Base-by-base conservation (phyloP, 371 early-diverging fungal genomes). In the Phascolomyces articulosus region DNA sequence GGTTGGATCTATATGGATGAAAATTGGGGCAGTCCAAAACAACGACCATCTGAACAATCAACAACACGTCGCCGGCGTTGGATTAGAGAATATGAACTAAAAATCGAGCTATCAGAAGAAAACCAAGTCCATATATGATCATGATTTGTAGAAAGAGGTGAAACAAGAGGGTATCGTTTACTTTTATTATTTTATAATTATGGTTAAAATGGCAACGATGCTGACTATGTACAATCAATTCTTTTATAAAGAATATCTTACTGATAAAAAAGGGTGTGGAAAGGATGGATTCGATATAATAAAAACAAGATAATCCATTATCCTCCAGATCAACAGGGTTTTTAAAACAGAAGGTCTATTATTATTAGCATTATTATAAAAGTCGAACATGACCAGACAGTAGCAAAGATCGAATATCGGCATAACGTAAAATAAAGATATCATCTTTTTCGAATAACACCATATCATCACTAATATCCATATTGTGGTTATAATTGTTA, bases 1-100 rank as follows among this genome's bases (percentile, higher is more conserved):
- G 73, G 73, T 20, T 73, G 73, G 73, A 34, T 73, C 18, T 73
- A 73, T 34, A 69, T 67, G 13, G 70, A 73, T 64, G 41, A 64
- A 0, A 38, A 64, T 51, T 73, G 73, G 73, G 63, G 61, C 21
- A 55, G 67, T 23, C 58, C 58, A 4, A 21, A 28, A 26, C 11
- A 23, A 24, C 27, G 9, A 20, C 40, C 63, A 4, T n/a, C 0
- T 41, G 18, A 11, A 11, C 23, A 29, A 11, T 27, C 24, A 41
- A 48, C 6, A 41, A 69, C 53, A 23, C 64, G 69, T 4, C 64
- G 69, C 10, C 69, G 69, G 18, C 55, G 69, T n/a, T 69, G 69
- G 69, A 40, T 57, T 24, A 41, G 65, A 51, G 24, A 38, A 9
- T 51, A 16, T 2, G 47, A 47, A 47, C 47, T 47, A 47, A 34